These are phyloP conservation scores for Dactylellina sp. DNA, from an alignment of 2,329 filamentous ascomycete species.

Conservation along the genomic window DNA sequence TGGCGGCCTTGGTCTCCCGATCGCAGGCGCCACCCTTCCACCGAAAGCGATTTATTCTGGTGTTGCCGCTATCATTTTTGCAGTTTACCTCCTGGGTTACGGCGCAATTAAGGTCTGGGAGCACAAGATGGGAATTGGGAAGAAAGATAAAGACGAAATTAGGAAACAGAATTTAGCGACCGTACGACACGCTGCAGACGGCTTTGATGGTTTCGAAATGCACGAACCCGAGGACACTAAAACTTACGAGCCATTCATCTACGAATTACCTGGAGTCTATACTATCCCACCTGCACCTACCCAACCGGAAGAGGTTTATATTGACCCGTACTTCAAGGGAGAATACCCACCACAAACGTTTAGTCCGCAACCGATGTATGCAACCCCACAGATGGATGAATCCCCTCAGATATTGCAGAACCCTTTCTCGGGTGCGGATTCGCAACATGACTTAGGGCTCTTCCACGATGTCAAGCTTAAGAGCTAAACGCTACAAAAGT, in stretches of 20 bases:
- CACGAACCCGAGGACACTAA: constrained; percentile 51
- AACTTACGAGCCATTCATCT: constrained; percentile 53
- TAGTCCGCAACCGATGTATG: constrained; percentile 50
- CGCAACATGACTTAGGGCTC: constrained; percentile 44
- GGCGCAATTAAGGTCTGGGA: constrained; percentile 53
- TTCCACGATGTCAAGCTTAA: constrained; percentile 49
- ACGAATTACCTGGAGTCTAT: constrained; percentile 49
- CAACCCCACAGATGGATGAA: constrained; percentile 51
- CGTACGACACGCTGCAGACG: constrained; percentile 36
- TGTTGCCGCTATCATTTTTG: constrained; percentile 36
- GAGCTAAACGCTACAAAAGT: constrained; percentile 13
- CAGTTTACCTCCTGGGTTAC: constrained; percentile 42
- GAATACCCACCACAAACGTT: constrained; percentile 52
- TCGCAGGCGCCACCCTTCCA: constrained; percentile 25
- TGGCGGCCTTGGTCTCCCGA: constrained; percentile 71
- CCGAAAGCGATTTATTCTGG: constrained; percentile 45
- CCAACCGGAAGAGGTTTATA: constrained; percentile 40
- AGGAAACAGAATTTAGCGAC: constrained; percentile 30
- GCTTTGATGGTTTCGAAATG: constrained; percentile 51
- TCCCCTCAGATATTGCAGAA: constrained; percentile 43
- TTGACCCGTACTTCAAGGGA: constrained; percentile 54
- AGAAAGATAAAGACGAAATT: constrained; percentile 34
- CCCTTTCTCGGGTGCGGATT: constrained; percentile 30
- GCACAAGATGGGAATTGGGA: constrained; percentile 52
- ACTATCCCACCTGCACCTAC: constrained; percentile 48